Percentiles rank a stretch among this genome's conserved stretches.
These are phyloP conservation scores for Penicillium sp. DNA, from an alignment of 2,329 filamentous ascomycete species.

Conservation along the genomic window DNA sequence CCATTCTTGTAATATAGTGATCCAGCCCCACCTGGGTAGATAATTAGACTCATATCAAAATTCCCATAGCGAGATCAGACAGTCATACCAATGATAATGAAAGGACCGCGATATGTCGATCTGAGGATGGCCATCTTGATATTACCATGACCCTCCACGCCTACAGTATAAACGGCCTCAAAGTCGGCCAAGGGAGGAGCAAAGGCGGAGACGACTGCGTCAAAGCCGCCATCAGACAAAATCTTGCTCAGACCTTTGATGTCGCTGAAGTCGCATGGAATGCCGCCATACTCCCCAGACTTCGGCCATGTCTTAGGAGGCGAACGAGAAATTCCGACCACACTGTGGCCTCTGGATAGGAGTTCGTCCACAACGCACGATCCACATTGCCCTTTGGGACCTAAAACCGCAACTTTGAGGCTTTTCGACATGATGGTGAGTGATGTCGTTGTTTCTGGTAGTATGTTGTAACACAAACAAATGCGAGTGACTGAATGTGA, in stretches of 20 bases:
- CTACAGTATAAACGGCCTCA: neutral
- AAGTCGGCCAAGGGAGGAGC: neutral
- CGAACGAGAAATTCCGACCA: neutral
- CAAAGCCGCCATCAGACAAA: neutral
- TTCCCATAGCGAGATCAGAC: neutral
- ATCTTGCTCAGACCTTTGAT: neutral
- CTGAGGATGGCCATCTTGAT: neutral
- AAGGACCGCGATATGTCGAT: neutral
- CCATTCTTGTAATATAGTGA: neutral
- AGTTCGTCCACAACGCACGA: neutral
- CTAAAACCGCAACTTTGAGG: neutral
- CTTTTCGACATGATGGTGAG: neutral
- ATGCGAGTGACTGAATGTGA: neutral
- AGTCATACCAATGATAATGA: neutral
- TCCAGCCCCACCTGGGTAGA: neutral
- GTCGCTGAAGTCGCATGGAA: neutral
- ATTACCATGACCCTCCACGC: neutral
- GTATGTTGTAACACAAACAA: neutral
- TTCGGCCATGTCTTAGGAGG: neutral
- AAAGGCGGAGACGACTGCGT: neutral
- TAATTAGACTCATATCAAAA: neutral
- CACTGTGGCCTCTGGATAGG: neutral
- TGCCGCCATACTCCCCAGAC: neutral
- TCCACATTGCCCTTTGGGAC: neutral
- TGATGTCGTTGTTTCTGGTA: neutral